Percentiles rank a stretch among this genome's conserved stretches.
phyloP scores from a whole-genome alignment of 108 stramenopile genomes.

The Nannochloropsis granulata region DNA sequence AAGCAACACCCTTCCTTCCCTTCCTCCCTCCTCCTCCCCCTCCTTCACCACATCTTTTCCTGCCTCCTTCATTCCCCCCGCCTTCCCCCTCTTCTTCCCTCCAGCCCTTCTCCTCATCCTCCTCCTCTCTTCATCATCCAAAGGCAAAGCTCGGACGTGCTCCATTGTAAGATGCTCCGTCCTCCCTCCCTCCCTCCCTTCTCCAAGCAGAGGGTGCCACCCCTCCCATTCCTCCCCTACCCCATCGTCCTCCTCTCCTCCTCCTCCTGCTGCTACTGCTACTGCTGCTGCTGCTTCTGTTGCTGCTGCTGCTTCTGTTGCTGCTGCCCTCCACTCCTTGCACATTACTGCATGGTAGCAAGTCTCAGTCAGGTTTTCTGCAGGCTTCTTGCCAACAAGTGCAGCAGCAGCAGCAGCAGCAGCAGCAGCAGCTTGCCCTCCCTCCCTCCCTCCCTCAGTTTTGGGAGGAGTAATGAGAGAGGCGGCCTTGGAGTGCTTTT shows the following conservation, averaged over 20 bases:
- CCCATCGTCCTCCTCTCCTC: not conserved
- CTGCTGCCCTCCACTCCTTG: not conserved
- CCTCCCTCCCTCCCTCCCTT: not conserved
- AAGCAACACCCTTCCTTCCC: not conserved
- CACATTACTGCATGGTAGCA: not conserved
- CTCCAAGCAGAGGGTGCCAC: not conserved
- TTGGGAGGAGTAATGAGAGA: not conserved
- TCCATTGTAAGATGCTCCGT: not conserved
- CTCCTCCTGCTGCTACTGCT: too few species aligned
- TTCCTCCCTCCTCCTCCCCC: not conserved
- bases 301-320: too few species aligned
- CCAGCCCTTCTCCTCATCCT: not conserved
- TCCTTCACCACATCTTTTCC: not conserved
- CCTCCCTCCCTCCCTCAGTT: not conserved
- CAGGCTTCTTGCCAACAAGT: not conserved
- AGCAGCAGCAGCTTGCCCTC: not conserved
- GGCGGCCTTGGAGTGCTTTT: not conserved
- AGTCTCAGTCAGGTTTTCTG: not conserved
- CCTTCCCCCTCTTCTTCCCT: not conserved
- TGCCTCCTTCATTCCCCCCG: not conserved
- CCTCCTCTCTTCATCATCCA: not conserved
- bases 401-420: too few species aligned
- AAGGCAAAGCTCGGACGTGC: not conserved
- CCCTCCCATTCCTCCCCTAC: not conserved
- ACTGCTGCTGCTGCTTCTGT: too few species aligned